Conservation (phyloP, 176 grass and related monocot species). For the Phoenix roebelenii region DNA sequence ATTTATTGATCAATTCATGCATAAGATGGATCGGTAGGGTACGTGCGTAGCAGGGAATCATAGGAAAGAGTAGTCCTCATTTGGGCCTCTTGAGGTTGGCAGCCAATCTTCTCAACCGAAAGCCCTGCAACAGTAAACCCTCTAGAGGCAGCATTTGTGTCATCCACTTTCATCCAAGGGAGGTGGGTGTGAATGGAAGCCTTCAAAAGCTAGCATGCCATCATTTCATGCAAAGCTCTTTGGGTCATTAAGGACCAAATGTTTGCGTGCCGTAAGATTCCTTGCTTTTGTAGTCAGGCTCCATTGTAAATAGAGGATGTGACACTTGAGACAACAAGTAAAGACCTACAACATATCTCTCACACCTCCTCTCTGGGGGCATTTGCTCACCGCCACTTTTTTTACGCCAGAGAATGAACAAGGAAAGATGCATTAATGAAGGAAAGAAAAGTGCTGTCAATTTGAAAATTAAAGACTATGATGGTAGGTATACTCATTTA, state of each 20-base stretch:
- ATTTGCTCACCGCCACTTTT: not conserved
- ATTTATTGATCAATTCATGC: too few species aligned
- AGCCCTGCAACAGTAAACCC: not conserved
- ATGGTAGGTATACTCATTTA: too few species aligned
- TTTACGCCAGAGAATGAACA: not conserved
- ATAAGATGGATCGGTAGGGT: not conserved
- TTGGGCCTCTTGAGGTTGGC: not conserved
- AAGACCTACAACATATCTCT: not conserved
- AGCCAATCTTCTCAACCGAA: not conserved
- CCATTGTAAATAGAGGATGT: not conserved
- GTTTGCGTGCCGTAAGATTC: slow-evolving; percentile 14
- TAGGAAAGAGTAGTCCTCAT: not conserved
- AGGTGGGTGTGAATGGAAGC: not conserved
- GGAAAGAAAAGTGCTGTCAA: too few species aligned
- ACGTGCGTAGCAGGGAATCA: not conserved
- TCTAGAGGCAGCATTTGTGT: slow-evolving; percentile 5
- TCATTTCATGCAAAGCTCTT: slow-evolving; percentile 13
- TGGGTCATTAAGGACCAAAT: not conserved
- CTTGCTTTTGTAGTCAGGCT: slow-evolving; percentile 13
- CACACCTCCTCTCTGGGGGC: too few species aligned
- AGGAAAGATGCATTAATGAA: not conserved
- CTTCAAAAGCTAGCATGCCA: not conserved
- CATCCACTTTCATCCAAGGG: slow-evolving; percentile 3
- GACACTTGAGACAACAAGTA: slow-evolving; percentile 6
- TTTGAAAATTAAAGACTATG: too few species aligned